Base-by-base conservation (phyloP, 23 red algal genomes). In the Gracilaria vermiculophylla region DNA sequence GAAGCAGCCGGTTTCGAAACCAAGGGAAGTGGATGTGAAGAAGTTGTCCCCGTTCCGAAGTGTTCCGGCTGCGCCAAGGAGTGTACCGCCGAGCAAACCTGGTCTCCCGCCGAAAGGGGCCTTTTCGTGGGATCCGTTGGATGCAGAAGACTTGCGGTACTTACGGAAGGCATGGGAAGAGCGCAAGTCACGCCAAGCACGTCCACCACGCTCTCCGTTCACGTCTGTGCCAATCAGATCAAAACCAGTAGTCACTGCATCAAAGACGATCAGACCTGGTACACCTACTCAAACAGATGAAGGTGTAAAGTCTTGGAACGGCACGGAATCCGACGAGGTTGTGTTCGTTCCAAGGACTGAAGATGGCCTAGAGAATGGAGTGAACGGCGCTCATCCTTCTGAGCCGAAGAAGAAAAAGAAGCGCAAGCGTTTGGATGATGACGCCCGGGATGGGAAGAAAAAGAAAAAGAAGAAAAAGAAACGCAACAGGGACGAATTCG, bases 391-490 rank as follows among this genome's bases (percentile, higher is more conserved):
- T 5, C 33, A 61, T 60, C 19, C 40, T 21, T 42, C 67, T 25
- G 67, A 73, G 17, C 31, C 67, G 0, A 84, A 84, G 61, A 84
- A 84, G 58, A 76, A 89, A 20, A 76, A 77, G 25, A 77, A 77
- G 53, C 67, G 72, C 34, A 61, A 78, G 34, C 51, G 67, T 1
- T 41, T 34, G 15, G 56, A 69, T 6, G 69, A 62, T 27, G 70
- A 89, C n/a, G 85, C 28, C 16, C 19, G 42, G 27, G 87, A 56
- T n/a, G 55, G 25, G 5, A 48, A 80, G 45, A 62, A 66, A 17
- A 58, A 75, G 25, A 80, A 39, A 28, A 91, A 91, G 42, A 91
- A 81, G 43, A 91, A 91, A 62, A 91, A 91, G 60, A 80, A 91
- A 33, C 78, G 81, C 55, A 69, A 39, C 31, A 80, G 62, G 35